Percentiles rank a stretch among this genome's conserved stretches.
Evolutionary conservation across 495 filamentous ascomycete genomes (phyloP).

Genomic region (Penicillium maclennaniae): DNA sequence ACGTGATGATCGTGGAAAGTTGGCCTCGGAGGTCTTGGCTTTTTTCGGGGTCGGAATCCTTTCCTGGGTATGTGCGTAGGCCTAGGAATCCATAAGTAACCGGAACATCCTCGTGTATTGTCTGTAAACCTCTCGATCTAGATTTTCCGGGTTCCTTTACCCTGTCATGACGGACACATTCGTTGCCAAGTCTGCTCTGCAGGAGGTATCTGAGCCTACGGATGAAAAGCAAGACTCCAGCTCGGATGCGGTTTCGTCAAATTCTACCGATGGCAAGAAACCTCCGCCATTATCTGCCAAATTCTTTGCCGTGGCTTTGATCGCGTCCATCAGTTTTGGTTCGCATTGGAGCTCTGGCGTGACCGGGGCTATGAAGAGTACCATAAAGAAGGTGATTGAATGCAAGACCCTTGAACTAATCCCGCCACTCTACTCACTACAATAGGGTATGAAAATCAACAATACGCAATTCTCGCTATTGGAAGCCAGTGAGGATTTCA

Average conservation of each 20-base stretch:
- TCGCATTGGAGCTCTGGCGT: conserved; percentile 42
- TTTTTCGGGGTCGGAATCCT: too few relatives aligned
- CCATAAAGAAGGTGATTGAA: conserved; percentile 38
- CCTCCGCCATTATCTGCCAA: conserved; percentile 35
- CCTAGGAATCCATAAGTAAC: background rate
- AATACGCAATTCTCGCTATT: conserved; percentile 44
- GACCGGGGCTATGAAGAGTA: conserved; percentile 45
- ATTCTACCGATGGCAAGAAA: conserved; percentile 16
- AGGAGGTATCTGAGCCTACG: conserved; percentile 7
- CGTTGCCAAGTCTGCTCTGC: conserved; percentile 10
- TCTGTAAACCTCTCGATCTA: background rate
- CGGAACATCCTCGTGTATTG: background rate
- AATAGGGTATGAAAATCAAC: conserved; percentile 32
- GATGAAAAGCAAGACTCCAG: background rate
- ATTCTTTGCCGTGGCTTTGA: conserved; percentile 32
- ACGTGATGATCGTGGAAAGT: background rate
- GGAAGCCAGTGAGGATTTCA: conserved; percentile 46
- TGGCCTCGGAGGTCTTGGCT: background rate
- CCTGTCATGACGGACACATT: conserved; percentile 8
- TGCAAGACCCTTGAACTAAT: background rate
- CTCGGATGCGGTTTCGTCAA: background rate
- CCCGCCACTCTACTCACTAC: background rate
- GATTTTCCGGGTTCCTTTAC: background rate
- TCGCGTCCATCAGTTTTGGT: conserved; percentile 43
- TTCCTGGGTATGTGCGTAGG: too few relatives aligned